Conservation (phyloP, 202 grass and related monocot genomes). For the Brachypodium distachyon region DNA sequence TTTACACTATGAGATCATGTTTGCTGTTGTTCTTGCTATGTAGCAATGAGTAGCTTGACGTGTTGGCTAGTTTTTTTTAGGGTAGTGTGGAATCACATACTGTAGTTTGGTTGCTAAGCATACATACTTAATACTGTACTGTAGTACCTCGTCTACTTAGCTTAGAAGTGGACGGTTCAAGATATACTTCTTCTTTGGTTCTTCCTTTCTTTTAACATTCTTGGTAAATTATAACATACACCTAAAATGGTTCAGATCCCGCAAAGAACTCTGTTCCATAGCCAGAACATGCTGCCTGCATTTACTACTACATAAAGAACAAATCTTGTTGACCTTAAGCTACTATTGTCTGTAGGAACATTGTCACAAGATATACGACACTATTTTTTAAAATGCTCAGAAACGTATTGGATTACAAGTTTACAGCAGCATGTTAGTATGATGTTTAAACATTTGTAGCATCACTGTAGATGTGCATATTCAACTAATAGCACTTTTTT, state of each 20-base stretch:
- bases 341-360: background rate
- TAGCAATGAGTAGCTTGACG: too few relatives aligned
- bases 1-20: background rate
- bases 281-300: background rate
- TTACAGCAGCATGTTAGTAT: background rate
- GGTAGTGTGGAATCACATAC: background rate
- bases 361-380: background rate
- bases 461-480: background rate
- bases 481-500: background rate
- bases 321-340: background rate
- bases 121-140: too few relatives aligned
- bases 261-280: background rate
- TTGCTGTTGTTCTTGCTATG: background rate
- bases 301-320: background rate
- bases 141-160: background rate
- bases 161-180: background rate
- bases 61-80: background rate
- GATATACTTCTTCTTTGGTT: background rate
- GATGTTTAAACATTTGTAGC: background rate
- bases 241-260: background rate
- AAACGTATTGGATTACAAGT: background rate
- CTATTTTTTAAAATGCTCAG: background rate
- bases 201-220: background rate
- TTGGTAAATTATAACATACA: background rate
- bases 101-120: background rate